phyloP scores from a whole-genome alignment of 192 early-diverging fungal genomes.

The Gigaspora rosea region DNA sequence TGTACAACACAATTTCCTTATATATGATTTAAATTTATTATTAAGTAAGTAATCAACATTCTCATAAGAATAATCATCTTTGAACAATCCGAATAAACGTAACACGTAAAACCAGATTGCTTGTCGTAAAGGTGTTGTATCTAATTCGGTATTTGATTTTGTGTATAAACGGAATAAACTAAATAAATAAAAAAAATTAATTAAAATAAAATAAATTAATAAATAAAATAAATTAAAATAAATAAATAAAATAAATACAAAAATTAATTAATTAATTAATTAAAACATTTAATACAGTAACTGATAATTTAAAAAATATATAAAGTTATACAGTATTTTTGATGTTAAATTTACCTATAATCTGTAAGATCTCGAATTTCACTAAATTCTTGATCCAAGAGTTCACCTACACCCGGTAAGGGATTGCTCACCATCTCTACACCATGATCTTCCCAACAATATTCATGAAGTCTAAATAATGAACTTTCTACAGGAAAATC shows the following conservation, averaged over 20 bases:
- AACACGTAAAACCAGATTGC: conserved; percentile 61
- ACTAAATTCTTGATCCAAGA: conserved; percentile 51
- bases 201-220: no score
- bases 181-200: not conserved
- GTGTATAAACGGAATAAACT: conserved; percentile 3
- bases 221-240: no score
- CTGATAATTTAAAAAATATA: no score
- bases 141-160: conserved; percentile 45
- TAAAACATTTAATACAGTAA: not conserved
- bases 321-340: no score
- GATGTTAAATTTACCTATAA: conserved; percentile 39
- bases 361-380: conserved; percentile 58
- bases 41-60: conserved; percentile 50
- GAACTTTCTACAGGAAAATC: conserved; percentile 29
- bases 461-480: conserved; percentile 53
- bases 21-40: conserved; percentile 44
- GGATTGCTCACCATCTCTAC: conserved; percentile 49
- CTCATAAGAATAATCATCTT: conserved; percentile 58
- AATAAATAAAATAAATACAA: no score
- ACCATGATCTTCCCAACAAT: conserved; percentile 62
- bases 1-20: conserved; percentile 35
- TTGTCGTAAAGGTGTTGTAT: conserved; percentile 55
- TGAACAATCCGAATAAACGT: conserved; percentile 52
- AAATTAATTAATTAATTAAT: no score
- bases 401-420: conserved; percentile 53